Base-by-base conservation (phyloP, 2,329 filamentous ascomycete species). In the Periconia sp. region DNA sequence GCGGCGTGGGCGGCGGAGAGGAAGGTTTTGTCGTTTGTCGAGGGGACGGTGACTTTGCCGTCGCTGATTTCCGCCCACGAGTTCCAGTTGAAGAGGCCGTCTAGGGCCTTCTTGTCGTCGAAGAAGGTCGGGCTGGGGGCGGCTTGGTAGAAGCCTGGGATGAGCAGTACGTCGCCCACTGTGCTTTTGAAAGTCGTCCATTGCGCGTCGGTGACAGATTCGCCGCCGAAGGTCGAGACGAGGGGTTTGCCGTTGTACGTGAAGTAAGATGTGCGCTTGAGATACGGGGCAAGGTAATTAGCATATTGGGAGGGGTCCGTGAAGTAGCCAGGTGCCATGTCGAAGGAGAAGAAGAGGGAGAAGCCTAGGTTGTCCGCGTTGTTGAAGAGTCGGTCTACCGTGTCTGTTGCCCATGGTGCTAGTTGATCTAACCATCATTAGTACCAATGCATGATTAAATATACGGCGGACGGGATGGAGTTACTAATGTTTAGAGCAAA, bases 31-130 rank as follows among this genome's bases (percentile, higher is more conserved):
- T 73, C 71, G 4, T 62, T 57, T 13, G 40, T 45, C 5, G 51
- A 51, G 5, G 56, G 56, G 9, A 72, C 63, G 16, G 56, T 50
- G n/a, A 46, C 51, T 12, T 55, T 54, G 1, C 60, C 60, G 1
- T 48, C 43, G 22, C 37, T 35, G 0, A 46, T 37, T 13, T 29
- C 22, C 2, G 65, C 61, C 69, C 70, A 73, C 1, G 66, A 62
- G 37, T 72, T 68, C 70, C 70, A 72, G 39, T 65, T 68, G 38
- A 72, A 65, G 18, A 65, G 52, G 15, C 68, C 70, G 37, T 71
- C 67, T 2, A 69, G 57, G 29, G 52, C 56, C 8, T 46, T 31
- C 18, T 52, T 58, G n/a, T 26, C 36, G 32, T 40, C 33, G 48
- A 67, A 69, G 33, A 65, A 48, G 35, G 43, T 43, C 9, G 41